Conservation (phyloP, 768 basidiomycete species). For the Cystofilobasidium bisporidii region DNA sequence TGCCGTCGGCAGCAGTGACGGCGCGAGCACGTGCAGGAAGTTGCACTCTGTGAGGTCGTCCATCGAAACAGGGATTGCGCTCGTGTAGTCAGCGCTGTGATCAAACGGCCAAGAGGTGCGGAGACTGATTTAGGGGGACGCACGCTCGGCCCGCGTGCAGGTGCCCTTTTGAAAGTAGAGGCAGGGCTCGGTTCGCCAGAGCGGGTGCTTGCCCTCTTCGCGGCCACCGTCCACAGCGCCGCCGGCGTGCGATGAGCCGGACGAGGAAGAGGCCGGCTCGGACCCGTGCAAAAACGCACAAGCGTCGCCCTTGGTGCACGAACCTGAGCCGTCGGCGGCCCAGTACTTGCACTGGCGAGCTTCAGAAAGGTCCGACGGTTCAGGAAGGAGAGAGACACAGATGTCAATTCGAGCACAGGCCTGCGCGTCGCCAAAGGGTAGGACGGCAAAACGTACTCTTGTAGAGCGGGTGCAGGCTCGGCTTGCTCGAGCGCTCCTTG, state of each 20-base stretch:
- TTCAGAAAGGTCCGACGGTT: too few relatives aligned
- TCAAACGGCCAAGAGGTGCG: too few relatives aligned
- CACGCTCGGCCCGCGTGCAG: slow-evolving; percentile 9
- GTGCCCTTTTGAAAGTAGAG: slow-evolving; percentile 12
- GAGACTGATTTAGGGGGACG: neutral
- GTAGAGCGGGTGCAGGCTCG: slow-evolving; percentile 1
- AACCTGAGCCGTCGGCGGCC: neutral
- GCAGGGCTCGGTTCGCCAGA: slow-evolving; percentile 2
- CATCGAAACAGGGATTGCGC: too few relatives aligned
- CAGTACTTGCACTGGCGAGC: slow-evolving; percentile 7
- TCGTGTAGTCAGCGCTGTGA: too few relatives aligned
- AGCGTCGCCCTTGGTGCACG: slow-evolving; percentile 19
- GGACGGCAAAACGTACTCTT: neutral
- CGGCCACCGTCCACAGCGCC: neutral
- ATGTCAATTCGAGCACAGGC: too few relatives aligned
- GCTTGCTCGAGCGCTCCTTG: neutral
- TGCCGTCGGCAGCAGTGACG: neutral
- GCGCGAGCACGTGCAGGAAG: slow-evolving; percentile 12
- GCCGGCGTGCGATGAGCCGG: neutral
- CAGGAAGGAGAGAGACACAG: too few relatives aligned
- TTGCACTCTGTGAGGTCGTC: neutral
- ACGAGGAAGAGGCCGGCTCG: neutral
- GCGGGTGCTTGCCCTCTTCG: slow-evolving; percentile 11
- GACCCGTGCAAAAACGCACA: slow-evolving; percentile 11
- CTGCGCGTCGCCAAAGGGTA: too few relatives aligned